phyloP scores from a whole-genome alignment of 2,329 filamentous ascomycete genomes.

The Penicillium sumatraense region DNA sequence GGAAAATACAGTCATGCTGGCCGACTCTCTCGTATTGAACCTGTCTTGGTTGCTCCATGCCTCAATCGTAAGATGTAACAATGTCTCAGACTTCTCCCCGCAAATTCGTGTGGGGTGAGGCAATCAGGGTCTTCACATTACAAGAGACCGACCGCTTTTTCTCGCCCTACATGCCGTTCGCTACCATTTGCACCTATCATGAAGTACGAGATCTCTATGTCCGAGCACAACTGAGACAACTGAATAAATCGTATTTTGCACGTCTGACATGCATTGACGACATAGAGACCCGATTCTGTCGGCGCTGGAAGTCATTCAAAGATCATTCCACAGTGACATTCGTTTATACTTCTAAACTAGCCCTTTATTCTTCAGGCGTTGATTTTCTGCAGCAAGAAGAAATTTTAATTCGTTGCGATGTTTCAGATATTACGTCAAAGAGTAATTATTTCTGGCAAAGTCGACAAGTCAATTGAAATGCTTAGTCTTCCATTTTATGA shows the following conservation, averaged over 20 bases:
- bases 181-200: neutral
- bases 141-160: neutral
- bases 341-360: neutral
- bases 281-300: neutral
- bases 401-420: neutral
- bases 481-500: neutral
- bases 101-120: neutral
- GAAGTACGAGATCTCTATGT: too few relatives aligned
- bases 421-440: neutral
- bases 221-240: slow-evolving; percentile 1
- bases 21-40: neutral
- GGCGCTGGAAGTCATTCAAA: neutral
- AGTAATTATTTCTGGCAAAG: neutral
- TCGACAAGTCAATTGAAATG: neutral
- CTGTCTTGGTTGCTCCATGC: neutral
- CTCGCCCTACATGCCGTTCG: neutral
- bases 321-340: neutral
- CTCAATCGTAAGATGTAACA: neutral
- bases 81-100: neutral
- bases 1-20: neutral
- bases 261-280: neutral
- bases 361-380: neutral
- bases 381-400: too few relatives aligned
- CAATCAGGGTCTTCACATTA: neutral
- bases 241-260: neutral